A percentile compares a stretch with the other conserved stretches of the same genome.
These are phyloP conservation scores for Crithidia brevicula DNA, from an alignment of 208 protist genomes.

Conservation along the genomic window DNA sequence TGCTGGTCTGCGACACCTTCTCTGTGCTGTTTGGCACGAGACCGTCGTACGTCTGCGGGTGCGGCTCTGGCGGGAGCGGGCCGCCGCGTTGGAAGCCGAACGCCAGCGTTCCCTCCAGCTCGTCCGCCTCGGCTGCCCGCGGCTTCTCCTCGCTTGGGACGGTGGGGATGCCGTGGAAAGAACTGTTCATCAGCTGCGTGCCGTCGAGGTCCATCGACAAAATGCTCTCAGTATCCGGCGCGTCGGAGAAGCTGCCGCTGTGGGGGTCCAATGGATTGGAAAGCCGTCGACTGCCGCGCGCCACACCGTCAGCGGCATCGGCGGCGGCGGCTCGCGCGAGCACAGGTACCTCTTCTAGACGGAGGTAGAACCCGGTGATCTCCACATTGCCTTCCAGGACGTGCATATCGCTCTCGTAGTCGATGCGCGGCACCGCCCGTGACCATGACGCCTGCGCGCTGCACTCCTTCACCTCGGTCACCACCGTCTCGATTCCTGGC, in stretches of 20 bases:
- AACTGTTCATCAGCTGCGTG: slow-evolving; percentile 17
- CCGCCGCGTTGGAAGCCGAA: slow-evolving; percentile 33
- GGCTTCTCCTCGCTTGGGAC: slow-evolving; percentile 15
- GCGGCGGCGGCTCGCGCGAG: background rate
- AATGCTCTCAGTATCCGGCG: slow-evolving; percentile 6
- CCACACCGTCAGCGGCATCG: background rate
- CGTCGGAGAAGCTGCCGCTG: slow-evolving; percentile 10
- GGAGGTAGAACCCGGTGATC: slow-evolving; percentile 74
- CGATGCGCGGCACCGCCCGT: slow-evolving; percentile 58
- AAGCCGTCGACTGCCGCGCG: background rate
- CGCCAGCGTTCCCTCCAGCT: slow-evolving; percentile 32
- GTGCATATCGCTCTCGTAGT: slow-evolving; percentile 89
- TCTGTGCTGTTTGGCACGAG: slow-evolving; percentile 14
- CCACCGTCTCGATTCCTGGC: slow-evolving; percentile 61
- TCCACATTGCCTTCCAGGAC: slow-evolving; percentile 79
- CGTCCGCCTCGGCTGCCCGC: slow-evolving; percentile 24
- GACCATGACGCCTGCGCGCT: slow-evolving; percentile 75
- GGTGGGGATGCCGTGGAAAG: slow-evolving; percentile 14
- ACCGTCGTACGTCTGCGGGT: slow-evolving; percentile 27
- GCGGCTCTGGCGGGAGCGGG: slow-evolving; percentile 26
- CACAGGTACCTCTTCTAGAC: slow-evolving; percentile 66
- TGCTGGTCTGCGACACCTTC: no score
- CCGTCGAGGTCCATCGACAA: slow-evolving; percentile 24
- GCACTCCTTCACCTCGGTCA: slow-evolving; percentile 82
- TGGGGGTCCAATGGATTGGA: background rate